Base-by-base conservation (phyloP, 2,329 filamentous ascomycete genomes). In the Microthyrium microscopicum region DNA sequence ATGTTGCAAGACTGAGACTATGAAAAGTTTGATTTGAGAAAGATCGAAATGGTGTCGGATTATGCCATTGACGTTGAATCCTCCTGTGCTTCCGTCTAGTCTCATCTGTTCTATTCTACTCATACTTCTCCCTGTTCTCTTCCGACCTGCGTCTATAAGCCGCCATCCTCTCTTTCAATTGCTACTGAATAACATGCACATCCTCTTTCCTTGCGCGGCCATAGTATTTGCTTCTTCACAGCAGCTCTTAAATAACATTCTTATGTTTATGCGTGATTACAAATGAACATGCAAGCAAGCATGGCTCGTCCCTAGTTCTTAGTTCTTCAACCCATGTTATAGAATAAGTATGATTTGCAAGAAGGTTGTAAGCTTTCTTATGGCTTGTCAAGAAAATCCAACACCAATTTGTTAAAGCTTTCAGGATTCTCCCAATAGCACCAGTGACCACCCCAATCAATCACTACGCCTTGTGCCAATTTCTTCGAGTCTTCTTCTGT, bases 181-280 rank as follows among this genome's bases (percentile, higher is more conserved):
- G 8, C 8, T 25, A 13, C 13, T 25, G 8, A 25, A 44, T 32
- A 16, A 51, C 49, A 36, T 57, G 55, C 39, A 55, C 58, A 40
- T 75, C 70, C 44, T 74, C 70, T n/a, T 38, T 74, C 70, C 43
- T 64, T 70, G 1, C 70, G 70, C 4, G 67, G 66, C 51, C 62
- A 72, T 41, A 73, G 52, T 13, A 76, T 64, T 31, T 66, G 55
- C 35, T 60, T 54, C n/a, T 49, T 56, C 40, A 52, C 47, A 19
- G 75, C 53, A 2, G 68, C 70, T 17, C 56, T 51, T 3, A 67
- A 44, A 43, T 70, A 29, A 7, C 11, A 7, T 8, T 16, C 15
- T 15, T 29, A 12, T 8, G 8, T 29, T 9, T 15, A 9, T 8
- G 7, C 8, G 13, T 29, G 12, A 8, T 16, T 9, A 15, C 17